Percentiles rank a stretch among this genome's conserved stretches.
These are phyloP conservation scores for Hanseniaspora uvarum DNA, from an alignment of 1,139 yeast genomes.

Conservation along the genomic window DNA sequence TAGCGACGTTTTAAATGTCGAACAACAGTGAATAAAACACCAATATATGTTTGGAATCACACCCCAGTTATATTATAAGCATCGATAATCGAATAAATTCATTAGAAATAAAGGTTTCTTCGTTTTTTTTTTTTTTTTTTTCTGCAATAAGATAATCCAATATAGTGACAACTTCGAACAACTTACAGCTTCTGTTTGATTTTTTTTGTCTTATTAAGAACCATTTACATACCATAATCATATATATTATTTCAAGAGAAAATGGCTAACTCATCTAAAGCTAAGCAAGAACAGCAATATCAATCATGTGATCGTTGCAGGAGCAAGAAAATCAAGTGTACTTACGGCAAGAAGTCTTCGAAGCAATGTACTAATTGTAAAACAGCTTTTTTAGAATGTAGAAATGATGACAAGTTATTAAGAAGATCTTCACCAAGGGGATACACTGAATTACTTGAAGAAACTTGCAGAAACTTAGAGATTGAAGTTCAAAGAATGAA, in stretches of 20 bases:
- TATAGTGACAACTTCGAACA: too few relatives aligned
- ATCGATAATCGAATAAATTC: too few relatives aligned
- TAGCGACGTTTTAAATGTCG: too few relatives aligned
- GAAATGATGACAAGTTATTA: constrained; percentile 59
- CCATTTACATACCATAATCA: not conserved
- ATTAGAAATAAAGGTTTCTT: too few relatives aligned
- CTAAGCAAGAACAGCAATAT: constrained; percentile 8
- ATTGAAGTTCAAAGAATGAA: constrained; percentile 44
- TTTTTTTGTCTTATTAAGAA: too few relatives aligned
- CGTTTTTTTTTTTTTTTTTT: too few relatives aligned
- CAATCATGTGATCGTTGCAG: constrained; percentile 85
- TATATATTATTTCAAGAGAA: not conserved
- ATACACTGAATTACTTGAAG: constrained; percentile 58
- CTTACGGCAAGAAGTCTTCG: constrained; percentile 31
- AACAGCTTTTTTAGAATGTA: constrained; percentile 61
- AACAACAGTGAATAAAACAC: too few relatives aligned
- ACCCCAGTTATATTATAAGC: too few relatives aligned
- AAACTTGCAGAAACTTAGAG: constrained; percentile 52
- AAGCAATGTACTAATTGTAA: constrained; percentile 52
- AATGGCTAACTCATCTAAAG: not conserved
- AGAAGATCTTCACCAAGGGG: constrained; percentile 67
- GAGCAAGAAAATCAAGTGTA: constrained; percentile 48
- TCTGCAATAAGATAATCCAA: too few relatives aligned
- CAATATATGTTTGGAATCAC: too few relatives aligned
- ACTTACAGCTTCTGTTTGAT: too few relatives aligned